A percentile compares a stretch with the other conserved stretches of the same genome.
These are phyloP conservation scores for Cymbopogon flexuosus DNA, from an alignment of 202 grass and related monocot species.

Conservation along the genomic window DNA sequence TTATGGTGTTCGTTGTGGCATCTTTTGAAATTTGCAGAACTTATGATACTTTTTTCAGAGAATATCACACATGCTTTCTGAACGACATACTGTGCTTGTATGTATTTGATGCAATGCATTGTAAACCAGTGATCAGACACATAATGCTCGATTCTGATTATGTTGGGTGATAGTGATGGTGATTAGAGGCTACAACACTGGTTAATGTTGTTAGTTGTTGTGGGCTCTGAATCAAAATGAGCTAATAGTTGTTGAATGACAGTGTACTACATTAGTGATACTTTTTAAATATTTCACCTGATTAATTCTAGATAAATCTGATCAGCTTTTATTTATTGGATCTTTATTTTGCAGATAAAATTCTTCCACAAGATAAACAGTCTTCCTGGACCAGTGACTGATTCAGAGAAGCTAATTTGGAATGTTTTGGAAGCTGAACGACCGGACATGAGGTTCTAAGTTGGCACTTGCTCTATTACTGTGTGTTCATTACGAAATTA, in stretches of 20 bases:
- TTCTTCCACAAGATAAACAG: constrained; percentile 86
- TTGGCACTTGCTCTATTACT: not conserved
- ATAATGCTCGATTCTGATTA: not conserved
- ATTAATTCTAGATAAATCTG: not conserved
- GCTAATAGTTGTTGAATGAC: not conserved
- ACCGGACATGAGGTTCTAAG: constrained; percentile 71
- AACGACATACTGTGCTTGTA: not conserved
- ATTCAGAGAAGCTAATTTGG: constrained; percentile 88
- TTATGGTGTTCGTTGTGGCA: not conserved
- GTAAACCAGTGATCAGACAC: not conserved
- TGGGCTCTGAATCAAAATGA: not conserved
- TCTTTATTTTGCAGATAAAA: constrained; percentile 56
- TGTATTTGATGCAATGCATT: not conserved
- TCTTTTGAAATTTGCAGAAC: not conserved
- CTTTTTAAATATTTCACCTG: not conserved
- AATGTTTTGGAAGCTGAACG: constrained; percentile 90
- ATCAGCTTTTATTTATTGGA: constrained; percentile 21
- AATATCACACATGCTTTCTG: constrained; percentile 3
- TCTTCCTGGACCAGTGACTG: constrained; percentile 57
- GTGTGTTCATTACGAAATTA: not conserved
- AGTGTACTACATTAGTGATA: not conserved
- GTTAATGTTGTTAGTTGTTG: not conserved
- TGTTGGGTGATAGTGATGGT: not conserved
- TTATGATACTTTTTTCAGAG: not conserved
- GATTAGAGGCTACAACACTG: not conserved